phyloP scores from a whole-genome alignment of 805 yeast genomes.

The Wickerhamomyces rabaulensis region DNA sequence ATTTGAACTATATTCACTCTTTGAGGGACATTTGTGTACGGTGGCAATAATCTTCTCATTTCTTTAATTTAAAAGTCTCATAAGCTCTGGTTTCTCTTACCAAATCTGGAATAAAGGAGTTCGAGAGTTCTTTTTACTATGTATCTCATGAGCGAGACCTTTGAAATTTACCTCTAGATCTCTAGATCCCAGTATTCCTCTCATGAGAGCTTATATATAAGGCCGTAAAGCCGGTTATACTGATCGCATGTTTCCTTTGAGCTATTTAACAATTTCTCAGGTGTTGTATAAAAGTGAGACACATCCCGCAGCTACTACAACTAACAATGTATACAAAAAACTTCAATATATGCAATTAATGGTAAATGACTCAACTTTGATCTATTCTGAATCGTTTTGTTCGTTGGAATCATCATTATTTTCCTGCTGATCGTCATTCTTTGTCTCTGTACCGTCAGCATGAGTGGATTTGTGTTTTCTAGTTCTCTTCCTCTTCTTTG shows the following conservation, averaged over 20 bases:
- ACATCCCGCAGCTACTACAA: too few species aligned
- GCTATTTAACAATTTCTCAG: neutral
- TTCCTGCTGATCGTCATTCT: slow-evolving; percentile 1
- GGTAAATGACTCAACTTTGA: neutral
- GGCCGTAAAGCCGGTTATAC: too few species aligned
- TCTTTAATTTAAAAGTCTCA: neutral
- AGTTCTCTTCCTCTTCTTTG: slow-evolving; percentile 18
- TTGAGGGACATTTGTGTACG: too few species aligned
- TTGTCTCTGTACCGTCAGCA: slow-evolving; percentile 13
- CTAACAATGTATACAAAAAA: too few species aligned
- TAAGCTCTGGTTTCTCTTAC: too few species aligned
- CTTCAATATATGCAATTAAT: neutral
- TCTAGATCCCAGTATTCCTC: too few species aligned
- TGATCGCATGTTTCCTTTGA: neutral
- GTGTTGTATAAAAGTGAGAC: too few species aligned
- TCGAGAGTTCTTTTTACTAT: neutral
- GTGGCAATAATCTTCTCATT: neutral
- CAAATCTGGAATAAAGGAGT: neutral
- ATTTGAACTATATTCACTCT: too few species aligned
- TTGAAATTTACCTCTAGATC: too few species aligned
- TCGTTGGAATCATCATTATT: neutral
- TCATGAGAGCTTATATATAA: too few species aligned
- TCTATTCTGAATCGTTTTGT: neutral
- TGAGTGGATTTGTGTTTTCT: slow-evolving; percentile 14
- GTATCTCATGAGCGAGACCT: neutral